Evolutionary conservation across 768 basidiomycete species (phyloP).

Genomic region (Ramaria sp.): DNA sequence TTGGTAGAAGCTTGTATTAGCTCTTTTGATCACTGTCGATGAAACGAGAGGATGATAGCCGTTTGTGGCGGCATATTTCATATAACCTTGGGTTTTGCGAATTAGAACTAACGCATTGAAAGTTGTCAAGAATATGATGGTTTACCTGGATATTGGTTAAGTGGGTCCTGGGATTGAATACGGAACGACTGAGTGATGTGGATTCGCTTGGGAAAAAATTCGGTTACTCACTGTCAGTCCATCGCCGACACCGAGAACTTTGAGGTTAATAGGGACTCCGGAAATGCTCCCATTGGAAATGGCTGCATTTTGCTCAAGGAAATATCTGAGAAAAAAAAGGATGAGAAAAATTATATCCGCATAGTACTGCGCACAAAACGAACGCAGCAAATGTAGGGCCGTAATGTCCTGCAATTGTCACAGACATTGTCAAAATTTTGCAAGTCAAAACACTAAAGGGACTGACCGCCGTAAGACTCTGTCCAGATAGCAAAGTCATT

Average conservation of each 20-base stretch:
- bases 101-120: neutral
- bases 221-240: conserved; percentile 42
- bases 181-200: neutral
- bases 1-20: conserved; percentile 31
- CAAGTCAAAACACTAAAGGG: neutral
- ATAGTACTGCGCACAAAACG: neutral
- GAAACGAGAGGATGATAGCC: conserved; percentile 47
- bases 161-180: conserved; percentile 20
- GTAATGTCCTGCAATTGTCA: conserved; percentile 27
- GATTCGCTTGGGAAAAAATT: neutral
- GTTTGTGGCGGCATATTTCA: conserved; percentile 43
- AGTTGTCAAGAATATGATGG: neutral
- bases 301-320: conserved; percentile 47
- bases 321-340: conserved; percentile 22
- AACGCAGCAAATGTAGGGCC: conserved; percentile 25
- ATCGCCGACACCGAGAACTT: conserved; percentile 51
- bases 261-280: conserved; percentile 45
- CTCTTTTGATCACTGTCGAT: conserved; percentile 26
- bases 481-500: conserved; percentile 51
- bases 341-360: neutral
- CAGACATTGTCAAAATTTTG: conserved; percentile 11
- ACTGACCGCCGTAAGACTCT: conserved; percentile 31
- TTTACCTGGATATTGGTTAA: conserved; percentile 43
- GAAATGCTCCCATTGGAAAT: conserved; percentile 34
- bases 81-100: conserved; percentile 24